Conservation (phyloP, 139 green algal genomes). For the Micromonas pusilla region DNA sequence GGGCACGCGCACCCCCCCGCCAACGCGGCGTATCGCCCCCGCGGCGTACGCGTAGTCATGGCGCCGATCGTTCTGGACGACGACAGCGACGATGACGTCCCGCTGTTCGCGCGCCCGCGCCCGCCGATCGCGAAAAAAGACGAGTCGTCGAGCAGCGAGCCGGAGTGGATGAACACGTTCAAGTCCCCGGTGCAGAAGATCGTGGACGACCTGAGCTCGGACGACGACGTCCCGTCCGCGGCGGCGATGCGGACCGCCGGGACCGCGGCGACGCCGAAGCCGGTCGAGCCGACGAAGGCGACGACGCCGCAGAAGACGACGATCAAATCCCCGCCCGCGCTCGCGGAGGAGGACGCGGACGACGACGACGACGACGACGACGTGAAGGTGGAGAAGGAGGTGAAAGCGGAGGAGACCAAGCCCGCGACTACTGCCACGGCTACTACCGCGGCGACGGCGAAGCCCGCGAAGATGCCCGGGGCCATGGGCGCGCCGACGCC, state of each 20-base stretch:
- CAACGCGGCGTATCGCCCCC: too few species aligned
- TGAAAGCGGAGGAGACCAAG: neutral
- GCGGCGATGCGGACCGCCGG: neutral
- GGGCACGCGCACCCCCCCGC: too few species aligned
- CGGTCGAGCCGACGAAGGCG: neutral
- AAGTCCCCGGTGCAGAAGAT: neutral
- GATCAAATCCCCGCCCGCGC: neutral
- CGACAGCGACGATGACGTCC: neutral
- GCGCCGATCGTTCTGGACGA: neutral
- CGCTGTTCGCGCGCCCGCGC: neutral
- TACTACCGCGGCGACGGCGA: neutral
- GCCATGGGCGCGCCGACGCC: neutral
- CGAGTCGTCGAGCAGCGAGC: neutral
- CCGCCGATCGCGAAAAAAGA: neutral
- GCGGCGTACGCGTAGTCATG: too few species aligned
- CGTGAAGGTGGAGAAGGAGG: neutral
- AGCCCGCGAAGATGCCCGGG: neutral
- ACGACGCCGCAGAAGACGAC: neutral
- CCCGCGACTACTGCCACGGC: neutral
- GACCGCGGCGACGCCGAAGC: neutral
- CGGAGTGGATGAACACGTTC: conserved; percentile 13
- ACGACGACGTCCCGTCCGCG: neutral
- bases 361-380: neutral
- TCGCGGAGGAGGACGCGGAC: neutral
- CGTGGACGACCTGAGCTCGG: neutral